Evolutionary conservation across 495 filamentous ascomycete species (phyloP).

Genomic region (Jackrogersella minutella): DNA sequence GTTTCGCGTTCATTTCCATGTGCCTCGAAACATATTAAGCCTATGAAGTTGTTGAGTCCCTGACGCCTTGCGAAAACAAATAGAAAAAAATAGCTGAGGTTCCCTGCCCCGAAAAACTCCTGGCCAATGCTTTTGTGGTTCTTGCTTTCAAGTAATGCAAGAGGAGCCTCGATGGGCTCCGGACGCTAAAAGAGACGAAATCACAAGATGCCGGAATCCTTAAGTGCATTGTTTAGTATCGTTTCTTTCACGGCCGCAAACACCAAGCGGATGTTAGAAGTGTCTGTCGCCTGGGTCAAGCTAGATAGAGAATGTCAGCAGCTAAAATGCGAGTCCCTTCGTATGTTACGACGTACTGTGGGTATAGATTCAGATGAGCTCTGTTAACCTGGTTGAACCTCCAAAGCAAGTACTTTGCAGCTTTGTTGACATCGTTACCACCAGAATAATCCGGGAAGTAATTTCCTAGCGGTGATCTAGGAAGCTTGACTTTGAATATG

Average conservation of each 20-base stretch:
- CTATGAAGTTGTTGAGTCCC: slow-evolving; percentile 26
- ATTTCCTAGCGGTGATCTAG: slow-evolving; percentile 83
- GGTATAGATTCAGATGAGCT: slow-evolving; percentile 94
- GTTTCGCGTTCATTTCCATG: slow-evolving; percentile 36
- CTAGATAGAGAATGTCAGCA: slow-evolving; percentile 59
- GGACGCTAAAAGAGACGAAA: slow-evolving; percentile 29
- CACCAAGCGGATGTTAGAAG: slow-evolving; percentile 95
- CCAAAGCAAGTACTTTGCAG: slow-evolving; percentile 97
- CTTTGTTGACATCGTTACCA: slow-evolving; percentile 95
- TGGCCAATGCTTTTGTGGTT: slow-evolving; percentile 42
- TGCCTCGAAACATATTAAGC: slow-evolving; percentile 37
- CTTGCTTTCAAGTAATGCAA: slow-evolving; percentile 26
- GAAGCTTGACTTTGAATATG: slow-evolving; percentile 93
- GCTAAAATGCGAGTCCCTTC: too few species aligned
- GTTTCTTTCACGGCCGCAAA: slow-evolving; percentile 99
- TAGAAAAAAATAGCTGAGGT: slow-evolving; percentile 31
- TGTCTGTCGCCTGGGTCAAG: slow-evolving; percentile 97
- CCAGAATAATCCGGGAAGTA: slow-evolving; percentile 99
- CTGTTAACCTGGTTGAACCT: slow-evolving; percentile 98
- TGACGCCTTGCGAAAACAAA: slow-evolving; percentile 44
- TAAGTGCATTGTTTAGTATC: slow-evolving; percentile 96
- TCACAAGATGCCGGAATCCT: slow-evolving; percentile 96
- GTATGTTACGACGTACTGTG: slow-evolving; percentile 75
- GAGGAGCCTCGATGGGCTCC: background rate
- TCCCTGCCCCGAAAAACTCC: slow-evolving; percentile 44